These are phyloP conservation scores for Pontederia paniculata DNA, from an alignment of 176 grass and related monocot species.

Conservation along the genomic window DNA sequence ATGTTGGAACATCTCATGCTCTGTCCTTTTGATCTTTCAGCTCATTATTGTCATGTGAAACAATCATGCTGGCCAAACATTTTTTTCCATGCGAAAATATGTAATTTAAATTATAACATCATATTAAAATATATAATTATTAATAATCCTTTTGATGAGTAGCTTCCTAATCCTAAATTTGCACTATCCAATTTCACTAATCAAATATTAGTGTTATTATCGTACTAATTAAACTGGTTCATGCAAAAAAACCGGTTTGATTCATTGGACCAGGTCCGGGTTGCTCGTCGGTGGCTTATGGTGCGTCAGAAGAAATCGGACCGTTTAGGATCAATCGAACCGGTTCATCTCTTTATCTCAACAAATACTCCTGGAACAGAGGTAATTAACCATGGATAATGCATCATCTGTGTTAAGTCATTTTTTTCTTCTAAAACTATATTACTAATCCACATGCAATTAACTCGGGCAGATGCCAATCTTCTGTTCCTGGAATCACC, in stretches of 20 bases:
- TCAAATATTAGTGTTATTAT: neutral
- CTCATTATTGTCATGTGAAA: no score
- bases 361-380: slow-evolving; percentile 90
- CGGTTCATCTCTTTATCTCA: slow-evolving; percentile 62
- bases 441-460: neutral
- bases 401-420: no score
- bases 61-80: no score
- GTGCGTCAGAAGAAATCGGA: slow-evolving; percentile 90
- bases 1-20: no score
- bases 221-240: neutral
- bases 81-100: no score
- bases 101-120: no score
- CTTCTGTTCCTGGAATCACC: slow-evolving; percentile 86
- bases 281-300: slow-evolving; percentile 94
- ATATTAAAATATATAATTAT: no score
- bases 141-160: neutral
- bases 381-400: no score
- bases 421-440: neutral
- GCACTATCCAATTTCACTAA: neutral
- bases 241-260: neutral
- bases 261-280: slow-evolving; percentile 53
- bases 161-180: no score
- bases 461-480: slow-evolving; percentile 57
- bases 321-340: slow-evolving; percentile 64
- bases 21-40: no score